These are phyloP conservation scores for Xylariaceae sp. DNA, from an alignment of 2,329 filamentous ascomycete genomes.

Conservation along the genomic window DNA sequence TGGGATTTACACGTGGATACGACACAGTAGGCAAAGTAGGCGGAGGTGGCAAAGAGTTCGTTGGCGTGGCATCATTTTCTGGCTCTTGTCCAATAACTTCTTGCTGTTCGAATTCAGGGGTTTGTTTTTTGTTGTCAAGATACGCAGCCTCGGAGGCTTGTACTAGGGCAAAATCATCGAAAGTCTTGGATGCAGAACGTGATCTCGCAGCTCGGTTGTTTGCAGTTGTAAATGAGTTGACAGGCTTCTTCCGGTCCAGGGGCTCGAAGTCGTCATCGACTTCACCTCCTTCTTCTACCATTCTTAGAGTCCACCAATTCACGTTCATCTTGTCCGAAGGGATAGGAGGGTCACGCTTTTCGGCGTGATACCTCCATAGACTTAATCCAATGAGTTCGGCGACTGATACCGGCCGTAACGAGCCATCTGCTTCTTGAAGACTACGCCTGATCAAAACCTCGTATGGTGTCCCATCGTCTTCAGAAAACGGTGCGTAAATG, in stretches of 20 bases:
- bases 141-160: constrained; percentile 66
- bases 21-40: constrained; percentile 27
- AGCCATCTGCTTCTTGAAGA: constrained; percentile 63
- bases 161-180: constrained; percentile 78
- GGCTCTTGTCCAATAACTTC: constrained; percentile 35
- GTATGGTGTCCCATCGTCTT: constrained; percentile 59
- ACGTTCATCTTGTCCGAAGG: constrained; percentile 66
- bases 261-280: constrained; percentile 83
- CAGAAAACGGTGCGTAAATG: constrained; percentile 71
- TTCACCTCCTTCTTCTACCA: constrained; percentile 81
- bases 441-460: constrained; percentile 69
- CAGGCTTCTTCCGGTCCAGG: constrained; percentile 66
- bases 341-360: constrained; percentile 66
- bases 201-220: constrained; percentile 64
- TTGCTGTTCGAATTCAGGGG: constrained; percentile 62
- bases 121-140: constrained; percentile 63
- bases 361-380: constrained; percentile 73
- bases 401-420: constrained; percentile 63
- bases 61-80: constrained; percentile 42
- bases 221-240: constrained; percentile 77
- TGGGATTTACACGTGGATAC: constrained; percentile 51
- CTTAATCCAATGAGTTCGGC: constrained; percentile 78
- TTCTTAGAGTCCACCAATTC: constrained; percentile 77
- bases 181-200: constrained; percentile 69
- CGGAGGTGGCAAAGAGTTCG: constrained; percentile 46